Base-by-base conservation (phyloP, 164 flowering plant species). In the Echeveria elegans region DNA sequence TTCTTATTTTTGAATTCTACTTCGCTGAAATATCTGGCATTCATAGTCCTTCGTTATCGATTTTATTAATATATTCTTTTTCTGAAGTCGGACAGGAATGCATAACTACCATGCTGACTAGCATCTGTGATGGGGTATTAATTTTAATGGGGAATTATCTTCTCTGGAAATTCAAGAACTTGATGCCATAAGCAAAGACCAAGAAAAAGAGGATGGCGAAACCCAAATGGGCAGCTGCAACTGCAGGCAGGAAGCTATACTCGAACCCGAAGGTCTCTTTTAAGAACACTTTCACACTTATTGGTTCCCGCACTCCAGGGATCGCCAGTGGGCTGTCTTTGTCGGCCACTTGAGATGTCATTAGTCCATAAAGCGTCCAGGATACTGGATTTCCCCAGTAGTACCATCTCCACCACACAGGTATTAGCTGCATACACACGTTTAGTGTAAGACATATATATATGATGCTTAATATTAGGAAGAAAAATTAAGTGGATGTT, bases 341-440 rank as follows among this genome's bases (percentile, higher is more conserved):
- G 69, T 79, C 81, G 0, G 83, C 83, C n/a, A 79, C 43, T 67
- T 80, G 83, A 9, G 83, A 80, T 0, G 78, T 70, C 15, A 82
- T 62, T n/a, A 80, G 50, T 26, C 86, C 86, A 30, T 82, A 78
- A 32, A 80, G 64, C 19, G 86, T 80, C 86, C 86, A 82, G 2
- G 83, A 70, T 24, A 77, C 73, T 6, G 86, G 86, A 38, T 78
- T 78, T 50, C 64, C 78, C 86, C 83, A 82, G 75, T 82, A 80
- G 67, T 80, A 82, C 86, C 86, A 82, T 40, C 83, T 78, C 86
- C 86, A 82, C 83, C 86, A 82, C 18, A 75, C 61, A 1, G 83
- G 86, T 31, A 82, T 77, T 71, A 24, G 59, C 77, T 77, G 81
- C 70, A 29, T 4, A 10, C 15, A 43, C 4, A 41, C 5, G 40